Base-by-base conservation (phyloP, 2,329 filamentous ascomycete genomes). In the Penicillium sp. region DNA sequence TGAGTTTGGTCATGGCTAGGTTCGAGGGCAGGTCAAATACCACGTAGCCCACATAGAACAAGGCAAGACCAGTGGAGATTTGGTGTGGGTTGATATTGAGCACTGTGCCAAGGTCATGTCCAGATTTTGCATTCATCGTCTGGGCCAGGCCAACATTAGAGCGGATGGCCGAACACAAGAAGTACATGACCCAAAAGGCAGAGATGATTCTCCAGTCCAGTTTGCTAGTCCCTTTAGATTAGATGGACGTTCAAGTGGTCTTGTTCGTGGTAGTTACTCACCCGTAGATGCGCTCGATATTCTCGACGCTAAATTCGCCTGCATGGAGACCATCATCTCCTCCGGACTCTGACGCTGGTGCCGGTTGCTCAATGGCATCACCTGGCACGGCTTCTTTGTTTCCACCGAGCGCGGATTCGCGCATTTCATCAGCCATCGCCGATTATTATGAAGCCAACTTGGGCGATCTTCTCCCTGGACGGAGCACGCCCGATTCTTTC, bases 131-230 rank as follows among this genome's bases (percentile, higher is more conserved):
- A 66, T 95, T 95, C 88, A 95, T 95, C 1, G 88, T 95, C 67
- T 95, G 86, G n/a, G 88, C 85, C 51, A 95, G 80, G 45, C 87
- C 87, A 49, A 95, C 85, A 65, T 93, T 95, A 55, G 86, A 92
- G 35, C 87, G 81, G 55, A 95, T 92, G 44, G 86, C 88, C 0
- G 87, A 92, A 72, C 86, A 92, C 48, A 95, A 76, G 60, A 95
- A 95, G 68, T 95, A 95, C 11, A 95, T 74, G 11, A 82, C 64
- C 88, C 88, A 95, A 64, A 95, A 90, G 18, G 88, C 85, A 75
- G 74, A 73, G 42, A 77, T 70, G 42, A 78, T 77, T 12, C 75
- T 67, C n/a, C 68, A 67, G 47, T 79, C 75, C 22, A 79, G 66
- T 60, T 77, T 78, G 36, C 73, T 75, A 32, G 32, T 34, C 12